Conservation (phyloP, 2,329 filamentous ascomycete genomes). For the Trichoderma breve region DNA sequence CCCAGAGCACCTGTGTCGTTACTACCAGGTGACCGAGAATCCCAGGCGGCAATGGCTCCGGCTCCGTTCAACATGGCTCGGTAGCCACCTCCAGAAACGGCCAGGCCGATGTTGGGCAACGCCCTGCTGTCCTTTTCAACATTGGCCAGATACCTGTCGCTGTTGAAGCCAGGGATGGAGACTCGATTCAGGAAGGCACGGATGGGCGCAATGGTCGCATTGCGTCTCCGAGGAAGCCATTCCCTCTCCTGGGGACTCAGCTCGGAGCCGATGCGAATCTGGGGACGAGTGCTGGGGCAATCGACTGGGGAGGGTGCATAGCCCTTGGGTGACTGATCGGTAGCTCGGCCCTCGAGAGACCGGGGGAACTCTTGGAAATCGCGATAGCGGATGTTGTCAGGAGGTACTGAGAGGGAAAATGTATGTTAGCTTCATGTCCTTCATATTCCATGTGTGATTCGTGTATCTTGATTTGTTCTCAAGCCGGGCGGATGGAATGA, state of each 20-base stretch:
- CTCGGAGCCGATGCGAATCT: constrained; percentile 58
- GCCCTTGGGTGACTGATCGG: constrained; percentile 42
- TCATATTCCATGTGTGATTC: neutral
- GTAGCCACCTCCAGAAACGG: constrained; percentile 81
- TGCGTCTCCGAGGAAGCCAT: constrained; percentile 72
- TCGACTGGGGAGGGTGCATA: constrained; percentile 68
- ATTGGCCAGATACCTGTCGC: constrained; percentile 62
- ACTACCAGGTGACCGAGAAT: constrained; percentile 60
- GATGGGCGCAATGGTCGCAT: constrained; percentile 73
- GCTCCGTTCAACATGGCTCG: constrained; percentile 82
- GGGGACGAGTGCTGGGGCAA: constrained; percentile 69
- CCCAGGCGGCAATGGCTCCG: constrained; percentile 76
- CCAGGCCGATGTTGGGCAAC: constrained; percentile 65
- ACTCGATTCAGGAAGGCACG: constrained; percentile 67
- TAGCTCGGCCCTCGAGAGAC: constrained; percentile 29
- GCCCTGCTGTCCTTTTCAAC: constrained; percentile 33
- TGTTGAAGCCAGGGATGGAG: constrained; percentile 76
- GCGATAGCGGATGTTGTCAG: constrained; percentile 13
- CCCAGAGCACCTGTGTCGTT: constrained; percentile 63
- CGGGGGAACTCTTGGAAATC: constrained; percentile 18
- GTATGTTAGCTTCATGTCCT: neutral
- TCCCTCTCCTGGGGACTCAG: constrained; percentile 68
- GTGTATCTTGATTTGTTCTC: neutral
- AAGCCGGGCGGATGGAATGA: neutral
- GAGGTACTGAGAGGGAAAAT: constrained; percentile 1